Base-by-base conservation (phyloP, 164 flowering plant species). In the Magnolia sinica region DNA sequence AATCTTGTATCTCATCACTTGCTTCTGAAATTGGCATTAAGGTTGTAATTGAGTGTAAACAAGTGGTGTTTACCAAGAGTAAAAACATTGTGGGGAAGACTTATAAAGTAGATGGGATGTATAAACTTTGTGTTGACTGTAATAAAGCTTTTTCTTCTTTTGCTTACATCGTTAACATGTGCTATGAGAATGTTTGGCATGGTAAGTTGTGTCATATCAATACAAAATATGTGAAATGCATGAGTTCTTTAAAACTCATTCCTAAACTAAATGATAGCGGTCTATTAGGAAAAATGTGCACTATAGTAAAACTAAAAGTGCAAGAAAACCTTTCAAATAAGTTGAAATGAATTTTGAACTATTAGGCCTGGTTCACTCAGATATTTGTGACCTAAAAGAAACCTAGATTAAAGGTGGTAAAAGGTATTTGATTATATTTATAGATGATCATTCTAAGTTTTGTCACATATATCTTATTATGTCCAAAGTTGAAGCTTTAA, bases 301-400 rank as follows among this genome's bases (percentile, higher is more conserved):
- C 14, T 80, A 68, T 45, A 77, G 58, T 19, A 8, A 45, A 37
- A 45, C 61, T 49, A 76, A 76, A 63, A 50, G 51, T 7, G 27
- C 77, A 16, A 76, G 67, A 66, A 76, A 55, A 27, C 70, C 76
- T 6, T 73, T 64, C 63, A 58, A 52, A 1, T 8, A 4, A 0
- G 70, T 74, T 7, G 37, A 55, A 58, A 73, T 70, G 70, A 58
- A 72, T 8, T 51, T 24, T 64, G n/a, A 68, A 68, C 13, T 69
- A 3, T 29, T 73, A 23, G 67, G 77, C 0, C 64, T 73, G 14
- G 59, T 73, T 27, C 77, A 73, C 59, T 11, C 74, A 0, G 55
- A 81, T 71, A 64, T 77, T 10, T 81, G 83, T 81, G 69, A 77
- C 16, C 23, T 64, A 7, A 63, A 63, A 20, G 73, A 67, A 8